Base-by-base conservation (phyloP, 2,329 filamentous ascomycete genomes). In the Colletotrichum eleusines region DNA sequence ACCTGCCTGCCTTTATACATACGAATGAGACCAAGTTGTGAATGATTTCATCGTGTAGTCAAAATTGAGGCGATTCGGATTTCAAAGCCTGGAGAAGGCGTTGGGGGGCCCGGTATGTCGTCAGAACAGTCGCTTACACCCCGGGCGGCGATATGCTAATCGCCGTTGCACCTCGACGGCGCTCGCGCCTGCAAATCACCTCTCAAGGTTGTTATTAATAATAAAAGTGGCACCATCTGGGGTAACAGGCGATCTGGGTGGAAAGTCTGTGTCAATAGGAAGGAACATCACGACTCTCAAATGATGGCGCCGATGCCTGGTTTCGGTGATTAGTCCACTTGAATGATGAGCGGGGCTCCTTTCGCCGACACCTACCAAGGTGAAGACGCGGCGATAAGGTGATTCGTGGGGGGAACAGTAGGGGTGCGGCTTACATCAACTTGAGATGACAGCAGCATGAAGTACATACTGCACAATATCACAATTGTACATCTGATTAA, bases 401-500 rank as follows among this genome's bases (percentile, higher is more conserved):
- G 23, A 26, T 28, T 26, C 38, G 65, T 63, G 59, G 65, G 61
- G n/a, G 66, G 38, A 23, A 14, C 23, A 23, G 61, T 69, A 61
- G 60, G 60, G 66, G 64, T 40, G 14, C n/a, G 11, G 40, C 28
- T 44, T 23, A 40, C 57, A 46, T 46, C 1, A 18, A 53, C 18
- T 20, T 14, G 33, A 23, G n/a, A 14, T 20, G 33, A 14, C 42
- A 31, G 28, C 20, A 16, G 16, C 31, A n/a, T 33, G 16, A 42
- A 6, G 16, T 40, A n/a, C n/a, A n/a, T n/a, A n/a, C 18, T 64
- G 60, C 66, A 69, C 54, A 69, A 69, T 35, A 33, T 53, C 28
- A 53, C n/a, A 65, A 38, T 9, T 59, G 26, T 28, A 54, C 23
- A 23, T 28, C n/a, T n/a, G n/a, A 48, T 61, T 61, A 61, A 62